Evolutionary conservation across 805 yeast genomes (phyloP).

Genomic region (Ogataea pilisensis): DNA sequence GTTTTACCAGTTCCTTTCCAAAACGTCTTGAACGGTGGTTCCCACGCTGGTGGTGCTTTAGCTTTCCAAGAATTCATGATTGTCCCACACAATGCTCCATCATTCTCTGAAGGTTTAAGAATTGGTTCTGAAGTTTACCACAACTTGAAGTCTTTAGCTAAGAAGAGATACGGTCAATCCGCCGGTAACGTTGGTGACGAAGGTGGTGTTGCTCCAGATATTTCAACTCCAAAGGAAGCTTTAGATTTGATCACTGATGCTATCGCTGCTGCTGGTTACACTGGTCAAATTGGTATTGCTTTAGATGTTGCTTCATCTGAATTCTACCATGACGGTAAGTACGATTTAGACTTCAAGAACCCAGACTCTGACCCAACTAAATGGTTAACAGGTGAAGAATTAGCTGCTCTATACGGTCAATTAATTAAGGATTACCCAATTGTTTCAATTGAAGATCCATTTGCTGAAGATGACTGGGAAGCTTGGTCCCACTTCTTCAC

Average conservation of each 20-base stretch:
- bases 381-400: slow-evolving; percentile 86
- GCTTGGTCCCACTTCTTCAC: slow-evolving; percentile 90
- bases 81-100: slow-evolving; percentile 87
- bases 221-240: slow-evolving; percentile 94
- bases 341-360: slow-evolving; percentile 98
- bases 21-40: slow-evolving; percentile 98
- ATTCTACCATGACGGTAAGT: slow-evolving; percentile 94
- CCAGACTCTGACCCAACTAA: slow-evolving; percentile 86
- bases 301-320: slow-evolving; percentile 97
- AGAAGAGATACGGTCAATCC: slow-evolving; percentile 93
- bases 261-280: slow-evolving; percentile 92
- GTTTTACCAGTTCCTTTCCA: slow-evolving; percentile 99
- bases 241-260: slow-evolving; percentile 88
- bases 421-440: slow-evolving; percentile 91
- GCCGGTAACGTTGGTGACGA: slow-evolving; percentile 99
- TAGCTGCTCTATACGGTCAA: slow-evolving; percentile 77
- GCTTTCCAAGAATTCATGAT: slow-evolving; percentile 99
- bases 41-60: slow-evolving; percentile 99
- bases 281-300: slow-evolving; percentile 87
- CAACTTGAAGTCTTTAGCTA: slow-evolving; percentile 86
- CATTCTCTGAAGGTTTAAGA: slow-evolving; percentile 94
- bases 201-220: slow-evolving; percentile 99
- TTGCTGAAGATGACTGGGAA: slow-evolving; percentile 99
- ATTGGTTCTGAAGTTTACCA: slow-evolving; percentile 98
- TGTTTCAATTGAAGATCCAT: slow-evolving; percentile 98